Conservation (phyloP, 2,329 filamentous ascomycete genomes). For the Diplocarpon mali region DNA sequence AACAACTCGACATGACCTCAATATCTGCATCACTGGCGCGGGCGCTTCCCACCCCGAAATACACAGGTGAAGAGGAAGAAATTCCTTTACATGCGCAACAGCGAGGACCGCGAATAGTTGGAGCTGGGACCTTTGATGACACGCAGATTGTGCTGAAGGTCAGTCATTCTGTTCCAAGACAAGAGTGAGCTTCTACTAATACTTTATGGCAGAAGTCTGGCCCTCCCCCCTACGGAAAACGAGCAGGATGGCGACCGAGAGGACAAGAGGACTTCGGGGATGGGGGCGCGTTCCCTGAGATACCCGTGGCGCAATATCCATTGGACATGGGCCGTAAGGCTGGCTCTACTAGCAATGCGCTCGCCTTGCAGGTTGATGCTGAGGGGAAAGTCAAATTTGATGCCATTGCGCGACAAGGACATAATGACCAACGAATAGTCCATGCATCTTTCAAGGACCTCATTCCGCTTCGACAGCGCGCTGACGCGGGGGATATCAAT, state of each 20-base stretch:
- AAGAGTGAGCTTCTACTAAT: conserved; percentile 11
- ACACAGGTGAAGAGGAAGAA: conserved; percentile 83
- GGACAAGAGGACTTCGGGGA: conserved; percentile 87
- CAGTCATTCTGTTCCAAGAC: conserved; percentile 17
- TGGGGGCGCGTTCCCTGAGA: conserved; percentile 90
- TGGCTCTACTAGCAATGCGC: conserved; percentile 62
- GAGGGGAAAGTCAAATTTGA: conserved; percentile 96
- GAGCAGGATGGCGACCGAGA: conserved; percentile 83
- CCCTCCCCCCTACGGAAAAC: conserved; percentile 78
- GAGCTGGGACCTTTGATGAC: conserved; percentile 69
- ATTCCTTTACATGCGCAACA: conserved; percentile 59
- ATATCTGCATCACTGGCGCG: conserved; percentile 63
- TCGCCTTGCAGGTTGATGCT: conserved; percentile 83
- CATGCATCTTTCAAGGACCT: conserved; percentile 96
- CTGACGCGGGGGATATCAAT: conserved; percentile 84
- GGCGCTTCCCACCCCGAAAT: conserved; percentile 80
- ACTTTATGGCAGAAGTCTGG: conserved; percentile 50
- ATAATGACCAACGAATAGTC: conserved; percentile 72
- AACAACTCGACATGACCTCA: conserved; percentile 44
- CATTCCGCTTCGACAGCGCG: conserved; percentile 85
- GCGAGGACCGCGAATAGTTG: conserved; percentile 73
- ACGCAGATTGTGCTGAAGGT: conserved; percentile 74
- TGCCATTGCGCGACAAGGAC: conserved; percentile 82
- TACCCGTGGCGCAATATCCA: conserved; percentile 88
- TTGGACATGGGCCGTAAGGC: conserved; percentile 86